A percentile compares a stretch with the other conserved stretches of the same genome.
Conservation (phyloP, 768 basidiomycete species). For the Imleria badia region DNA sequence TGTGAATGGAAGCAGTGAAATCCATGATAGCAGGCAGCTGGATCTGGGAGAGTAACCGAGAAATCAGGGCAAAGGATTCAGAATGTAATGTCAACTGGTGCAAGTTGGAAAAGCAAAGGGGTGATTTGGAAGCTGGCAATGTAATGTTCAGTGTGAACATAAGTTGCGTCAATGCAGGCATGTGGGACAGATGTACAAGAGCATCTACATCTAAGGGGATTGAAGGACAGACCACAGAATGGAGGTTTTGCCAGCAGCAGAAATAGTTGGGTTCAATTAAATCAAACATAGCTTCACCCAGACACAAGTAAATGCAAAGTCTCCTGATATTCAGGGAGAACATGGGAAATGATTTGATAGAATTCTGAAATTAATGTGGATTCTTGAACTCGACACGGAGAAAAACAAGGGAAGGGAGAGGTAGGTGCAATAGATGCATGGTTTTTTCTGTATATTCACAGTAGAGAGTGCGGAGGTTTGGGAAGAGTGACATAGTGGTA, state of each 20-base stretch:
- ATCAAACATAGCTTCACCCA: not conserved
- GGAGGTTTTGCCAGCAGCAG: not conserved
- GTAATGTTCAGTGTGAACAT: not conserved
- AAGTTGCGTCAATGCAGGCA: not conserved
- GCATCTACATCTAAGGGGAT: not conserved
- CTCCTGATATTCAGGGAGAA: not conserved
- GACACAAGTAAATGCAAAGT: not conserved
- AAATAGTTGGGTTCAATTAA: not conserved
- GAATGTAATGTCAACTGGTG: not conserved
- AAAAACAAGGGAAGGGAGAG: not conserved
- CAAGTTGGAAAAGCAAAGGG: not conserved
- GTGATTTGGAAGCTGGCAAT: not conserved
- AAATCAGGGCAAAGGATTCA: not conserved
- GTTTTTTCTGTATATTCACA: not conserved
- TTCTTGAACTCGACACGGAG: not conserved
- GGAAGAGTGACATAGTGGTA: not conserved
- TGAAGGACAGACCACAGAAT: not conserved
- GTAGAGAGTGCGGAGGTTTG: not conserved
- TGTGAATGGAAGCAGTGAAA: not conserved
- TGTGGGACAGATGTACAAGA: conserved; percentile 1
- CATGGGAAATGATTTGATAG: not conserved
- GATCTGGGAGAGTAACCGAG: not conserved
- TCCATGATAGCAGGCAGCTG: not conserved
- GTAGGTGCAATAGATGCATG: not conserved
- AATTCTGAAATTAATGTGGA: not conserved